Evolutionary conservation across 331 rosid species (phyloP).

Genomic region (Malus hybrid): DNA sequence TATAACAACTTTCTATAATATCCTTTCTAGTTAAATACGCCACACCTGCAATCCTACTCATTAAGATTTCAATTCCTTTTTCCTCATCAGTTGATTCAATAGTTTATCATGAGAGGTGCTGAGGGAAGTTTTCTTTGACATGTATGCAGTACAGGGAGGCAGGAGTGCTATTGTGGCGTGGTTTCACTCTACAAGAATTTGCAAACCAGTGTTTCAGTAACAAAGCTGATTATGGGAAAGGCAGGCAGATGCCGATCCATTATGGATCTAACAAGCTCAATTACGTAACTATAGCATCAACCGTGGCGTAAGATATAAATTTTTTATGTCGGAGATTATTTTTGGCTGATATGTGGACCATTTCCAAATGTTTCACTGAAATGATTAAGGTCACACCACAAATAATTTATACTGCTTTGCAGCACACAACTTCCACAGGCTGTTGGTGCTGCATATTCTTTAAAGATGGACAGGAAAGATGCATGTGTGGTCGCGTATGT

Average conservation of each 20-base stretch:
- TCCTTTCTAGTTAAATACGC: not conserved
- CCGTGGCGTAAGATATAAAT: constrained; percentile 65
- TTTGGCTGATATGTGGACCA: not conserved
- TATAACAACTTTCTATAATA: not conserved
- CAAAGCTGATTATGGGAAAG: constrained; percentile 82
- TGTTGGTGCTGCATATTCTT: constrained; percentile 94
- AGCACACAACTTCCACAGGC: constrained; percentile 91
- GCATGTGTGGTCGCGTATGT: constrained; percentile 78
- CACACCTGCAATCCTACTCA: not conserved
- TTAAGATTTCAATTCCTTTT: not conserved
- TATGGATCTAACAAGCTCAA: constrained; percentile 86
- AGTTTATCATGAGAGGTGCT: constrained; percentile 4
- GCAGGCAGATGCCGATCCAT: constrained; percentile 94
- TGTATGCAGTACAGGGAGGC: constrained; percentile 83
- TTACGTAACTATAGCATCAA: constrained; percentile 73
- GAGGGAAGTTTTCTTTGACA: constrained; percentile 8
- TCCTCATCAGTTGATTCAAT: not conserved
- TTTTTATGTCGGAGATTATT: not conserved
- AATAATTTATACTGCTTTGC: constrained; percentile 12
- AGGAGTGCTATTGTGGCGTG: constrained; percentile 91
- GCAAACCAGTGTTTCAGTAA: constrained; percentile 79
- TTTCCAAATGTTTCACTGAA: not conserved
- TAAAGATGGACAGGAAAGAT: constrained; percentile 76
- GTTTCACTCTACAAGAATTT: constrained; percentile 81
- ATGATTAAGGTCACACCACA: not conserved